Base-by-base conservation (phyloP, 176 grass and related monocot genomes). In the Microstegium vimineum region DNA sequence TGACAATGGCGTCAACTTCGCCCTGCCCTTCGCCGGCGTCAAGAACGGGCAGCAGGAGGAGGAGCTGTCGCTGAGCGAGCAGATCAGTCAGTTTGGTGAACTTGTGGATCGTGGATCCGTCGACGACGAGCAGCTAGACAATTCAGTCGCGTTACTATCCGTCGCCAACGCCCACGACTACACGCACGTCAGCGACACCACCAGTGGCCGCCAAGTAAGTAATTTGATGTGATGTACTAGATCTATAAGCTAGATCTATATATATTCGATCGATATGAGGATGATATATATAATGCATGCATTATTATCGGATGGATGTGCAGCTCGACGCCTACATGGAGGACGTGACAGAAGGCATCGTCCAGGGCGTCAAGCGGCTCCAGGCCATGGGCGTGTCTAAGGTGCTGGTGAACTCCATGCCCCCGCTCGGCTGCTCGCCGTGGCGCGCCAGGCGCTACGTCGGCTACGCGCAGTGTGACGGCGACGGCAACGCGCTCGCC, bases 111-210 rank as follows among this genome's bases (percentile, higher is more conserved):
- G 12, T 4, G 36, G 9, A 23, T 23, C 33, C 17, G 18, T 82
- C 54, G 0, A 30, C 1, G 11, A n/a, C 4, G 0, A 15, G 2
- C 37, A 71, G 56, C 68, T 82, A 7, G 12, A n/a, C 0, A 20
- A 82, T 6, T 72, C 80, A 4, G 54, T 82, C 0, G 69, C 70
- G 2, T 54, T 82, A 28, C 1, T 82, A 18, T 38, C 80, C 12
- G 3, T 73, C 26, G 10, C 68, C 37, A 28, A 1, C 10, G 32
- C 27, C 36, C 10, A 36, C 52, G 33, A 73, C 52, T 82, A 82
- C 35, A 0, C 3, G 15, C 11, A 9, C 0, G 3, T 32, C 4
- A 33, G 1, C 3, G 6, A 14, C 52, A 8, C 0, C 9, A 10
- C 6, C 62, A 35, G 10, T 51, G 49, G 16, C 0, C 1, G 46